phyloP scores from a whole-genome alignment of 2,329 filamentous ascomycete species.

The Diaporthe velutina region DNA sequence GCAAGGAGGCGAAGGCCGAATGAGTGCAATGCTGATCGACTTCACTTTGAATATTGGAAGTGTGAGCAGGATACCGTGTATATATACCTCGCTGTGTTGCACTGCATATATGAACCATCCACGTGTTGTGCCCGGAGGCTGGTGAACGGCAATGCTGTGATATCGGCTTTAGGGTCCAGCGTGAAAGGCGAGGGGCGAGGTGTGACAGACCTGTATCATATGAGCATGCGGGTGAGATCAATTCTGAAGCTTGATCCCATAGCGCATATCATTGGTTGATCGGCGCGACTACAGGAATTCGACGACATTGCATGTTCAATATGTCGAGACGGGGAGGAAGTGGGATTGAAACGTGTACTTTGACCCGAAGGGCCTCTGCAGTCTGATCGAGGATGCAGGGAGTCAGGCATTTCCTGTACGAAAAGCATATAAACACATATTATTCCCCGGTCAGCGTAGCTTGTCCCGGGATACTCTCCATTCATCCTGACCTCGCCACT shows the following conservation, averaged over 20 bases:
- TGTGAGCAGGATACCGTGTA: not conserved
- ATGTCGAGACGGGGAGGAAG: not conserved
- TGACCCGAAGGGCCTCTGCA: too few species aligned
- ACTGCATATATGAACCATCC: not conserved
- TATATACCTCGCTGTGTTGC: not conserved
- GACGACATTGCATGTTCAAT: not conserved
- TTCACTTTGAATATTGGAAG: not conserved
- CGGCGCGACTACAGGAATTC: not conserved
- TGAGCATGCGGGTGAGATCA: not conserved
- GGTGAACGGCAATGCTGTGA: not conserved
- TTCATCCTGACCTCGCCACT: not conserved
- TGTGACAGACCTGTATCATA: not conserved
- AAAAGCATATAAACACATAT: not conserved
- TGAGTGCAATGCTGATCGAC: too few species aligned
- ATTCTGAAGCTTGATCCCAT: not conserved
- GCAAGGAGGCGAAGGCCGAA: not conserved
- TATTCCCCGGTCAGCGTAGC: not conserved
- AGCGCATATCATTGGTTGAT: not conserved
- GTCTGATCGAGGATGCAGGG: too few species aligned
- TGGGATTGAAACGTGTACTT: not conserved
- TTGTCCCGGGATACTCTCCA: not conserved
- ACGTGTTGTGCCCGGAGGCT: not conserved
- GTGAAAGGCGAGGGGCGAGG: not conserved
- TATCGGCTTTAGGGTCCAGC: not conserved
- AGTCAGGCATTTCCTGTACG: not conserved